Percentiles rank a stretch among this genome's conserved stretches.
These are phyloP conservation scores for Rheum nobile DNA, from an alignment of 148 eudicot genomes.

Conservation along the genomic window DNA sequence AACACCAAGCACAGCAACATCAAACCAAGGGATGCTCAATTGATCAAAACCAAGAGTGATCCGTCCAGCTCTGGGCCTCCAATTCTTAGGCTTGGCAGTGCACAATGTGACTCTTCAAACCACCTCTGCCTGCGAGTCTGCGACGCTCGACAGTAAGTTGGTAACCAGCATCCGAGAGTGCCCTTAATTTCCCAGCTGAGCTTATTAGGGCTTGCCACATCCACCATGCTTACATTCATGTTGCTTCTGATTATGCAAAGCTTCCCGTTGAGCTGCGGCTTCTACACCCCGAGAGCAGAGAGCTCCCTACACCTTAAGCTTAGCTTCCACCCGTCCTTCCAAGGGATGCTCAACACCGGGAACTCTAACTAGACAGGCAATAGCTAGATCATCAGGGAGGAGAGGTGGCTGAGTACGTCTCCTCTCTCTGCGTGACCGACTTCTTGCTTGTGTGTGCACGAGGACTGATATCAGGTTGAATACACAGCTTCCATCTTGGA, in stretches of 20 bases:
- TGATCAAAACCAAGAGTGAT: too few relatives aligned
- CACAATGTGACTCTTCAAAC: slow-evolving; percentile 73
- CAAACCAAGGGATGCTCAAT: slow-evolving; percentile 26
- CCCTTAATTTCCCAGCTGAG: slow-evolving; percentile 57
- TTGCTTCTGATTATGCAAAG: slow-evolving; percentile 24
- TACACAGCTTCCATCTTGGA: slow-evolving; percentile 80
- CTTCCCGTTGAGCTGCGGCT: slow-evolving; percentile 86
- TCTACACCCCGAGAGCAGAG: slow-evolving; percentile 59
- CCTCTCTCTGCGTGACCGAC: slow-evolving; percentile 60
- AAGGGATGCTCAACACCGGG: slow-evolving; percentile 89
- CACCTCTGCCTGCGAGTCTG: slow-evolving; percentile 73
- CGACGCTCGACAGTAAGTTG: slow-evolving; percentile 72
- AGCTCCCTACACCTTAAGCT: slow-evolving; percentile 41
- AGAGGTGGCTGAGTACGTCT: slow-evolving; percentile 65
- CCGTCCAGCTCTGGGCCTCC: too few relatives aligned
- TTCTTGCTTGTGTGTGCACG: slow-evolving; percentile 64
- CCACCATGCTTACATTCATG: too few relatives aligned
- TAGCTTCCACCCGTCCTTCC: slow-evolving; percentile 81
- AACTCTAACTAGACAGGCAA: slow-evolving; percentile 50
- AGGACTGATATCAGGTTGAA: slow-evolving; percentile 80
- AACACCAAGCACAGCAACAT: background rate
- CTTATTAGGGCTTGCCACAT: background rate
- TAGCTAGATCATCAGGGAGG: slow-evolving; percentile 26
- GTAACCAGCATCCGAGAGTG: slow-evolving; percentile 61
- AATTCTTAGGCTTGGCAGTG: slow-evolving; percentile 40